Base-by-base conservation (phyloP, 768 basidiomycete genomes). In the Galerina sulciceps region DNA sequence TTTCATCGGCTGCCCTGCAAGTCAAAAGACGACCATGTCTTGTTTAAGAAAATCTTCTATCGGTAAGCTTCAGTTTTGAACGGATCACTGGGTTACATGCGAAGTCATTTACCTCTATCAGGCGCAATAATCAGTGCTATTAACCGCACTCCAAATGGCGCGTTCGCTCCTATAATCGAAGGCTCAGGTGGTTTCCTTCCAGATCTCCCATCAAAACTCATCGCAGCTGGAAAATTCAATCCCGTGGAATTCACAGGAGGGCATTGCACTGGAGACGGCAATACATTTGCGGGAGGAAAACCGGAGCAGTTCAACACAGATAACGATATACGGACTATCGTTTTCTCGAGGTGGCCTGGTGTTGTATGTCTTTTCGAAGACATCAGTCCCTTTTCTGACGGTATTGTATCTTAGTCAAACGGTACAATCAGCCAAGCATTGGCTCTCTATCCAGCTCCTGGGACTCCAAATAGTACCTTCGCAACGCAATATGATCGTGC, bases 211-310 rank as follows among this genome's bases (percentile, higher is more conserved):
- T 78, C 78, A 0, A 68, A 57, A 41, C 69, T 78, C 6, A 68
- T 67, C n/a, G 58, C 63, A 18, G 68, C 34, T 40, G 69, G 41
- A 4, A 65, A 49, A 65, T 71, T 71, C 41, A 57, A 70, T 0
- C 62, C 64, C 15, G 59, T 82, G 3, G 79, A 80, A 0, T 78
- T 79, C 58, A 77, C 81, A 11, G 67, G 75, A 45, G 80, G 80
- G 5, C 79, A 80, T 56, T 79, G 77, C 53, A 76, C 76, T 0
- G 77, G 77, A 15, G 79, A 80, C 53, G 77, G 79, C 5, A 74
- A 71, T 34, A 77, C 77, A 4, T 80, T 80, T 54, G 76, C 73
- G 5, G 73, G 67, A 13, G 76, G 75, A 13, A 66, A 64, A 22
- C 77, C 79, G 0, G 63, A 64, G 4, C 69, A 76, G 4, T 76